A percentile compares a stretch with the other conserved stretches of the same genome.
Evolutionary conservation across 176 grass and related monocot species (phyloP).

Genomic region (Aegilops tauschii): DNA sequence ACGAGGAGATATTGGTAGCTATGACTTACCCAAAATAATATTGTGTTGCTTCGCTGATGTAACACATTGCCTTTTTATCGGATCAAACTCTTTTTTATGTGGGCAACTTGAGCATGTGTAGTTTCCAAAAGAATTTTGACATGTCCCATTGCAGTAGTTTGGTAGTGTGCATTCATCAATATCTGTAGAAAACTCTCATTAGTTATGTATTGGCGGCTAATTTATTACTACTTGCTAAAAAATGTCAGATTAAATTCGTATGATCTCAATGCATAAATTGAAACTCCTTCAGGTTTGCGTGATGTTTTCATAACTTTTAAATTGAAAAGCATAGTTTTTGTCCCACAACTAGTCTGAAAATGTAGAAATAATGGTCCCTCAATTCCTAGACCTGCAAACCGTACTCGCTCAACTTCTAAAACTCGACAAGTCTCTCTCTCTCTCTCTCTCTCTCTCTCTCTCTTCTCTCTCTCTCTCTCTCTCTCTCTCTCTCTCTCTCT

Average conservation of each 20-base stretch:
- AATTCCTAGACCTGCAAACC: too few species aligned
- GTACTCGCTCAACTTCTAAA: too few species aligned
- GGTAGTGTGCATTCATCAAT: neutral
- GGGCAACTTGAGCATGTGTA: neutral
- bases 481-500: too few species aligned
- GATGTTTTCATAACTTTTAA: too few species aligned
- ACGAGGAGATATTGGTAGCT: neutral
- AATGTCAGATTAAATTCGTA: neutral
- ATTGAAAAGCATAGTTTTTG: too few species aligned
- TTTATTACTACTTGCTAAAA: neutral
- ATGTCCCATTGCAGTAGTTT: neutral
- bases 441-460: too few species aligned
- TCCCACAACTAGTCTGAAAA: too few species aligned
- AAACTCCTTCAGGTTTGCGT: too few species aligned
- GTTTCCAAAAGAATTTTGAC: neutral
- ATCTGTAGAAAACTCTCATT: neutral
- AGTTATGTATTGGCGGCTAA: neutral
- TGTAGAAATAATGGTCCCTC: too few species aligned
- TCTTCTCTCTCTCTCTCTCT: too few species aligned
- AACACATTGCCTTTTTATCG: neutral
- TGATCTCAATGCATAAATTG: too few species aligned
- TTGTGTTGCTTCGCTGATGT: neutral
- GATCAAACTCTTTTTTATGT: neutral
- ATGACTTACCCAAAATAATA: conserved; percentile 5
- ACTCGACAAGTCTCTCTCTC: too few species aligned